These are phyloP conservation scores for Knufia petricola DNA, from an alignment of 2,329 filamentous ascomycete genomes.

Conservation along the genomic window DNA sequence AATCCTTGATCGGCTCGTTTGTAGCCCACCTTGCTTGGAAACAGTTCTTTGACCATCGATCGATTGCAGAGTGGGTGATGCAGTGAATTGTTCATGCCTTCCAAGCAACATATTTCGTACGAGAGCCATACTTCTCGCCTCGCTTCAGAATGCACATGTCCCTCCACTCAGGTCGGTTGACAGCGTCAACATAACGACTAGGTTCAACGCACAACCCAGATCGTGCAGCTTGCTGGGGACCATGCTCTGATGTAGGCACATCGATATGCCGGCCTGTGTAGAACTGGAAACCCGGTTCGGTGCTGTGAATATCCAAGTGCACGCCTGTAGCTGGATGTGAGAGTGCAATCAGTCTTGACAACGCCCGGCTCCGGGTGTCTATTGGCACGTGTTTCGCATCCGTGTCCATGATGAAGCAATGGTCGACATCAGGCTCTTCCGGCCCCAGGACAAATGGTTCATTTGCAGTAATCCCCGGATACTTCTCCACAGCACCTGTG, in stretches of 20 bases:
- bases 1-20: no score
- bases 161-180: slow-evolving; percentile 73
- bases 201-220: slow-evolving; percentile 89
- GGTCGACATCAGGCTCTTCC: slow-evolving; percentile 66
- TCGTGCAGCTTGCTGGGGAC: slow-evolving; percentile 55
- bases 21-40: no score
- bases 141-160: slow-evolving; percentile 70
- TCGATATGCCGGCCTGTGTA: slow-evolving; percentile 84
- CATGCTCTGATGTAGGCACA: slow-evolving; percentile 52
- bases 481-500: slow-evolving; percentile 55
- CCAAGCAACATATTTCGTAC: slow-evolving; percentile 80
- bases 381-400: slow-evolving; percentile 51
- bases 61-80: no score
- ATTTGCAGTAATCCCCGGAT: slow-evolving; percentile 53
- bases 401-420: slow-evolving; percentile 74
- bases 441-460: slow-evolving; percentile 63
- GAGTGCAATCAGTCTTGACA: slow-evolving; percentile 61
- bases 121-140: slow-evolving; percentile 71
- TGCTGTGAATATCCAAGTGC: slow-evolving; percentile 79
- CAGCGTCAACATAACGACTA: slow-evolving; percentile 78
- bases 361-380: slow-evolving; percentile 54
- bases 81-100: neutral
- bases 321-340: slow-evolving; percentile 64
- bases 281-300: slow-evolving; percentile 94
- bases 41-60: no score